Conservation (phyloP, 1,284 basidiomycete genomes). For the Pholiota adiposa region DNA sequence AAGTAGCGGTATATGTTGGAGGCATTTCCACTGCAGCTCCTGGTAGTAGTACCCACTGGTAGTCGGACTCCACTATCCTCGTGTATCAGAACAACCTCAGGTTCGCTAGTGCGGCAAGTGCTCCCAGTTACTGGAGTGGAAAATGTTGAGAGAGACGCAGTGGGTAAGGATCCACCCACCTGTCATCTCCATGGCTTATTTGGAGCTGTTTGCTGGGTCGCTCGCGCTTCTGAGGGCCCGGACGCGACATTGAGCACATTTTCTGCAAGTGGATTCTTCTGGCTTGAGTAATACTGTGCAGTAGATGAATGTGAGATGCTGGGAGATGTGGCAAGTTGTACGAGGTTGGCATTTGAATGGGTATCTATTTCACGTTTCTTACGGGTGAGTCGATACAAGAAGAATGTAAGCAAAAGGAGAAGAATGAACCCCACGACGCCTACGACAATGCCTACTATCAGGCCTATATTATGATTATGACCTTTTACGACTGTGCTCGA, state of each 20-base stretch:
- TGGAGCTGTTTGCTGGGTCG: neutral
- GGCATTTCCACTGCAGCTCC: neutral
- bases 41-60: neutral
- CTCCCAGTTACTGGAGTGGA: neutral
- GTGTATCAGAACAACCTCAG: constrained; percentile 1
- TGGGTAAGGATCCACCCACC: neutral
- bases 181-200: neutral
- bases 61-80: constrained; percentile 8
- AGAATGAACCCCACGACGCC: neutral
- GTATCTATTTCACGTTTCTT: neutral
- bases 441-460: neutral
- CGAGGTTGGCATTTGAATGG: neutral
- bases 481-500: neutral
- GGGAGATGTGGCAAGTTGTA: neutral
- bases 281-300: neutral
- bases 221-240: too few species aligned
- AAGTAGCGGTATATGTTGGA: neutral
- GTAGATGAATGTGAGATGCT: neutral
- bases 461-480: neutral
- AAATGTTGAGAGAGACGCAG: neutral
- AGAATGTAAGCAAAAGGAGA: neutral
- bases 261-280: neutral
- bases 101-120: neutral
- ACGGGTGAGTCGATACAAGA: neutral
- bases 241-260: neutral